Conservation (phyloP, 1,139 yeast species). For the Pichia sp. region DNA sequence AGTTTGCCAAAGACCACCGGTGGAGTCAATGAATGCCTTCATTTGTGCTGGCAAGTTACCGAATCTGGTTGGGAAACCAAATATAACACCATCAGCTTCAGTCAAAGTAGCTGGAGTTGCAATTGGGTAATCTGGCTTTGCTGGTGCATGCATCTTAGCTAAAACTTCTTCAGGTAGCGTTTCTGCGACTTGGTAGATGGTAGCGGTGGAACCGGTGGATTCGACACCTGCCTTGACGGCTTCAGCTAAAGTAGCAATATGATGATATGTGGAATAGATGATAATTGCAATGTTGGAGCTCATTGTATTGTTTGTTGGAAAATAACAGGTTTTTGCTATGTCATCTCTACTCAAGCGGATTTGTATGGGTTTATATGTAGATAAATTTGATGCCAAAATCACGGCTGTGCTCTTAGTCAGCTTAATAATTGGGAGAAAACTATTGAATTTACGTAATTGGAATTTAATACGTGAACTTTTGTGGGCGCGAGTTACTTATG, state of each 20-base stretch:
- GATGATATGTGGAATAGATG: slow-evolving; percentile 44
- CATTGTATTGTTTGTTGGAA: too few species aligned
- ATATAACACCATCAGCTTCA: slow-evolving; percentile 39
- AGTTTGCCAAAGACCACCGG: slow-evolving; percentile 44
- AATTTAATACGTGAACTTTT: too few species aligned
- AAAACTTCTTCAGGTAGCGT: slow-evolving; percentile 39
- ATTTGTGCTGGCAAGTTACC: slow-evolving; percentile 42
- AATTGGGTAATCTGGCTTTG: slow-evolving; percentile 32
- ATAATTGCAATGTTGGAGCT: slow-evolving; percentile 26
- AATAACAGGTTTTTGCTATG: too few species aligned
- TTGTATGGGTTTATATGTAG: too few species aligned
- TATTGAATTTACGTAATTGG: too few species aligned
- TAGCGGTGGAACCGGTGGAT: slow-evolving; percentile 30
- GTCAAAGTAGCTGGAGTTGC: slow-evolving; percentile 33
- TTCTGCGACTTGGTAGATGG: slow-evolving; percentile 42
- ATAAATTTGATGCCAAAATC: too few species aligned
- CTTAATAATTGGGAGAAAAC: too few species aligned
- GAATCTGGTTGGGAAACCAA: slow-evolving; percentile 46
- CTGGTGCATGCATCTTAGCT: slow-evolving; percentile 35
- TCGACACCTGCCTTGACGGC: slow-evolving; percentile 36
- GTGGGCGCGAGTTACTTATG: too few species aligned
- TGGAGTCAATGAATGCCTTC: slow-evolving; percentile 35
- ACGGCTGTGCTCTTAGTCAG: too few species aligned
- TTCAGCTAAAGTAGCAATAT: slow-evolving; percentile 35
- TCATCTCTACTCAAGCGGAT: too few species aligned